A percentile compares a stretch with the other conserved stretches of the same genome.
Conservation (phyloP, 257 asterid species). For the Fraxinus americana region DNA sequence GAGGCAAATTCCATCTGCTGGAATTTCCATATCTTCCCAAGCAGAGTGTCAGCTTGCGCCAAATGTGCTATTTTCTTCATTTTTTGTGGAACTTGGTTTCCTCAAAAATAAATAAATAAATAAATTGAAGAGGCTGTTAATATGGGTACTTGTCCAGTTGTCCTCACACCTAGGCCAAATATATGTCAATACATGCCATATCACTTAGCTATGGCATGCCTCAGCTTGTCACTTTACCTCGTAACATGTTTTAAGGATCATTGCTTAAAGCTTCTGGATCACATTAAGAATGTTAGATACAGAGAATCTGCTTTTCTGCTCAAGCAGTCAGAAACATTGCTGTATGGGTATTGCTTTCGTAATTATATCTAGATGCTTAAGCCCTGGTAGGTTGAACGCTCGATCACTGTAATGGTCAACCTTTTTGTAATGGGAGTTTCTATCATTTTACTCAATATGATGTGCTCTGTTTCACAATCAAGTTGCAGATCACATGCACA, state of each 20-base stretch:
- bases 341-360: background rate
- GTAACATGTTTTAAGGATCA: background rate
- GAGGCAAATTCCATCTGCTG: slow-evolving; percentile 11
- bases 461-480: background rate
- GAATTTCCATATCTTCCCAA: slow-evolving; percentile 1
- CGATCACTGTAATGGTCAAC: background rate
- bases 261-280: slow-evolving; percentile 16
- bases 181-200: background rate
- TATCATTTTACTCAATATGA: slow-evolving; percentile 10
- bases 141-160: background rate
- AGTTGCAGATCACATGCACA: background rate
- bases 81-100: background rate
- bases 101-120: background rate
- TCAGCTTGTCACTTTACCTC: slow-evolving; percentile 6
- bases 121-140: background rate
- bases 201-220: slow-evolving; percentile 5
- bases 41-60: slow-evolving; percentile 10
- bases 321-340: background rate
- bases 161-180: background rate
- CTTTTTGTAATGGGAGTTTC: background rate
- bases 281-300: background rate
- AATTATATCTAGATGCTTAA: background rate
- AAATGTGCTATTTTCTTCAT: background rate
- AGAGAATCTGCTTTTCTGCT: background rate
- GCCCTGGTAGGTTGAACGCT: background rate